Evolutionary conservation across 2,329 filamentous ascomycete genomes (phyloP).

Genomic region (Chaetomiaceae sp.): DNA sequence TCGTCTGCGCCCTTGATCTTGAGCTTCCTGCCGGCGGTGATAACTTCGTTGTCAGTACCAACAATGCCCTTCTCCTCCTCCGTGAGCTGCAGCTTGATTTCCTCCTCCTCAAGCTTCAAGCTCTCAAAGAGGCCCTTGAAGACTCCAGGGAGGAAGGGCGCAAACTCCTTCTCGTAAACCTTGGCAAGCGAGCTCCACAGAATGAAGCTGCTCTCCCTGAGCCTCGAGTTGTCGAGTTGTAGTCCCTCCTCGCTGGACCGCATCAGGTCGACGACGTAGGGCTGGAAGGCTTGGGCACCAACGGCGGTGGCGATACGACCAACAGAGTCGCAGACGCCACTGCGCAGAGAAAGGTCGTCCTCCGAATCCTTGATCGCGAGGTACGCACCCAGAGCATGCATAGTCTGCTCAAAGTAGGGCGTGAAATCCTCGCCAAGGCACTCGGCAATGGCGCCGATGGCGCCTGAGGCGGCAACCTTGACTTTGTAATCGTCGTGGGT

Average conservation of each 20-base stretch:
- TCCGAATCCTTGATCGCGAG: conserved; percentile 83
- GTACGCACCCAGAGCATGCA: conserved; percentile 82
- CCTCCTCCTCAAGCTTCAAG: conserved; percentile 83
- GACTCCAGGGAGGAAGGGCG: conserved; percentile 71
- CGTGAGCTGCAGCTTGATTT: conserved; percentile 72
- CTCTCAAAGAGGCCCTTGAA: conserved; percentile 79
- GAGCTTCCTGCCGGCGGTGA: conserved; percentile 77
- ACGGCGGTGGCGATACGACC: conserved; percentile 89
- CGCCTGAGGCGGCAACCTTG: conserved; percentile 83
- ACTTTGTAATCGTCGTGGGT: conserved; percentile 81
- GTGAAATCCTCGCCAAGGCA: conserved; percentile 78
- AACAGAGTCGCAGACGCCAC: conserved; percentile 86
- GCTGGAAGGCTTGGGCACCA: conserved; percentile 79
- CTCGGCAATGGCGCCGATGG: conserved; percentile 83
- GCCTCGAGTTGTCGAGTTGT: conserved; percentile 78
- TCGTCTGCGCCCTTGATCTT: conserved; percentile 64
- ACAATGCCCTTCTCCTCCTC: conserved; percentile 70
- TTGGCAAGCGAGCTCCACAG: conserved; percentile 93
- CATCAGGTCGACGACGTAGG: conserved; percentile 88
- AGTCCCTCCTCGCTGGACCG: conserved; percentile 87
- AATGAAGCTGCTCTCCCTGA: conserved; percentile 95
- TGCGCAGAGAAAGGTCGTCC: conserved; percentile 84
- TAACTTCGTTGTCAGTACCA: conserved; percentile 62
- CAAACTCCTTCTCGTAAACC: conserved; percentile 83
- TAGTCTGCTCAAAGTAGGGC: conserved; percentile 87